phyloP scores from a whole-genome alignment of 1,284 basidiomycete species.

The Anthracocystis panici-leucophaei region DNA sequence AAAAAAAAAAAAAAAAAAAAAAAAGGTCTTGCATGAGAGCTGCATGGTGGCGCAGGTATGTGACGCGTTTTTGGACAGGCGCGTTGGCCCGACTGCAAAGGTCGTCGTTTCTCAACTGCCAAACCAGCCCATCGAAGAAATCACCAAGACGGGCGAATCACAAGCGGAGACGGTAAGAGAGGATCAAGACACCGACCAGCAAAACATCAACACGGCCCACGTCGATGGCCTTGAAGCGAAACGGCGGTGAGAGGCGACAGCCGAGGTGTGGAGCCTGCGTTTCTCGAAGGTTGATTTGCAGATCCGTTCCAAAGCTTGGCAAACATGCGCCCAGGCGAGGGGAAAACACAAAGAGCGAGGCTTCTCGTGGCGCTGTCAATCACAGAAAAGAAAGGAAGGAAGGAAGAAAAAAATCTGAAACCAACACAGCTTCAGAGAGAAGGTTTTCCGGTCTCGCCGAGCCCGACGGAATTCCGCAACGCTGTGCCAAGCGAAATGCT shows the following conservation, averaged over 20 bases:
- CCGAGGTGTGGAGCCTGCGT: not conserved
- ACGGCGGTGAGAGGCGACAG: constrained; percentile 7
- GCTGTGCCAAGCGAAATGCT: constrained; percentile 4
- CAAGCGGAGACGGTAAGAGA: not conserved
- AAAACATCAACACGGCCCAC: not conserved
- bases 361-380: constrained; percentile 1
- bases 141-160: not conserved
- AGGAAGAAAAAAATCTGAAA: constrained; percentile 2
- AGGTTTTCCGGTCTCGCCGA: constrained; percentile 24
- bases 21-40: no score
- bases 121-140: no score
- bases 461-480: constrained; percentile 34
- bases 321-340: not conserved
- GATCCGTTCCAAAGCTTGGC: constrained; percentile 8
- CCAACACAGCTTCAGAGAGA: constrained; percentile 9
- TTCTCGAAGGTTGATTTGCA: constrained; percentile 5
- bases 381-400: no score
- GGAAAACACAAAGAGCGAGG: not conserved
- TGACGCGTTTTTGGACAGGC: no score
- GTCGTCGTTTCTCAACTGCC: no score
- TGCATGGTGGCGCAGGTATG: no score
- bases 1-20: no score
- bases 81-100: no score
- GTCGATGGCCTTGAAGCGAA: not conserved
- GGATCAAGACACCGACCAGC: not conserved